A percentile compares a stretch with the other conserved stretches of the same genome.
Evolutionary conservation across 345 rosid genomes (phyloP).

Genomic region (Jatropha curcas): DNA sequence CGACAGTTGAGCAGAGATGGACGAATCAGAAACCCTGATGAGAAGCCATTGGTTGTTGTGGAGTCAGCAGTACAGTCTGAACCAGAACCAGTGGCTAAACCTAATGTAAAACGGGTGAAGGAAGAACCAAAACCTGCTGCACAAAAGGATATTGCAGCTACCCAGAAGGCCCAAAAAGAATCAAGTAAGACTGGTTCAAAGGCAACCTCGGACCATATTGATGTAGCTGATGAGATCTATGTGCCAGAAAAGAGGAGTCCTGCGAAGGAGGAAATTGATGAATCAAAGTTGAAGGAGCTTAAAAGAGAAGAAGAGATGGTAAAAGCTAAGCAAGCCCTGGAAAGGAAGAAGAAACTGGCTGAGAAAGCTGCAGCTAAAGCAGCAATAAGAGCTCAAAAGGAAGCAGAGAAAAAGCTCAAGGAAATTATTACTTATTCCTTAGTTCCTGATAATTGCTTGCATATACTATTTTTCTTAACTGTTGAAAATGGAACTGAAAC

Average conservation of each 20-base stretch:
- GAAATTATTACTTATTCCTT: slow-evolving; percentile 38
- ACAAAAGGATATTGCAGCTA: slow-evolving; percentile 38
- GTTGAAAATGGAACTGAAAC: slow-evolving; percentile 13
- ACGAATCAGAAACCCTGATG: slow-evolving; percentile 57
- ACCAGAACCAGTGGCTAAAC: slow-evolving; percentile 45
- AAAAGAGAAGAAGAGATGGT: slow-evolving; percentile 86
- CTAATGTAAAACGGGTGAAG: slow-evolving; percentile 53
- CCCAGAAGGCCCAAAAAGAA: slow-evolving; percentile 49
- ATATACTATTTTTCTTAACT: too few relatives aligned
- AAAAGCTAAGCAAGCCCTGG: slow-evolving; percentile 86
- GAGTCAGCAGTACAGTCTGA: slow-evolving; percentile 38
- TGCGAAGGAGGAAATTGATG: slow-evolving; percentile 46
- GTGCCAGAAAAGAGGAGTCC: slow-evolving; percentile 35
- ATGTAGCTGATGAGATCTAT: slow-evolving; percentile 36
- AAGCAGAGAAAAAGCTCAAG: slow-evolving; percentile 91
- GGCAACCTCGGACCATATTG: slow-evolving; percentile 37
- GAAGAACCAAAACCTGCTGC: slow-evolving; percentile 57
- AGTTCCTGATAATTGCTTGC: not conserved
- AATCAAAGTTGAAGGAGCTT: slow-evolving; percentile 74
- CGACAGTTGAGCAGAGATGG: slow-evolving; percentile 72
- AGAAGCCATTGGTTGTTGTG: slow-evolving; percentile 51
- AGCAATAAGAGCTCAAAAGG: slow-evolving; percentile 86
- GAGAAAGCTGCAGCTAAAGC: slow-evolving; percentile 93
- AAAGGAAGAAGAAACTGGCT: slow-evolving; percentile 91
- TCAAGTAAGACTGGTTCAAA: slow-evolving; percentile 34